Conservation (phyloP, 163 green algal species). For the Chlorella variabilis region DNA sequence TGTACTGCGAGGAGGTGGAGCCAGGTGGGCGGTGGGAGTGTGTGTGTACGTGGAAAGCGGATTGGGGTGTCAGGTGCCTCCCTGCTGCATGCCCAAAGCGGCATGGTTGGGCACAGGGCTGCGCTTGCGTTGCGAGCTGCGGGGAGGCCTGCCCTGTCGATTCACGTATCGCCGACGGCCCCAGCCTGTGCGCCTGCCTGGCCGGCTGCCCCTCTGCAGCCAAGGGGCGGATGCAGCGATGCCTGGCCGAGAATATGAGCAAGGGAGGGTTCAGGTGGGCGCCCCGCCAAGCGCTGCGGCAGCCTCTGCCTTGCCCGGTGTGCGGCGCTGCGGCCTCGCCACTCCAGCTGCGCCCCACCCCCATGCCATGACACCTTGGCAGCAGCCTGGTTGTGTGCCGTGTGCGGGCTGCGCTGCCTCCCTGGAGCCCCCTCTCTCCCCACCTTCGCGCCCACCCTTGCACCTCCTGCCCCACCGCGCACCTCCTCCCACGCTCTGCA, state of each 20-base stretch:
- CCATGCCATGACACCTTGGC: too few relatives aligned
- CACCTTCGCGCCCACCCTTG: neutral
- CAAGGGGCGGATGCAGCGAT: slow-evolving; percentile 82
- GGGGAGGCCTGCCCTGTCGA: neutral
- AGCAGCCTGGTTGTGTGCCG: too few relatives aligned
- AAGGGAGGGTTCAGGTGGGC: slow-evolving; percentile 78
- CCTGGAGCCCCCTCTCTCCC: neutral
- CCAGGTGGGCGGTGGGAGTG: slow-evolving; percentile 5
- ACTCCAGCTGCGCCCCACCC: too few relatives aligned
- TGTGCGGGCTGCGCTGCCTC: too few relatives aligned
- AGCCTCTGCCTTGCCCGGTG: too few relatives aligned
- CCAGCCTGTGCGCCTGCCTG: neutral
- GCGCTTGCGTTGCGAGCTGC: too few relatives aligned
- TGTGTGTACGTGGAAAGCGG: neutral
- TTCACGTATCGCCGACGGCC: neutral
- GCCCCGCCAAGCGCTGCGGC: neutral
- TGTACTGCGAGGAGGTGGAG: slow-evolving; percentile 72
- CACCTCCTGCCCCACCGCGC: too few relatives aligned
- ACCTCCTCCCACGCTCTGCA: neutral
- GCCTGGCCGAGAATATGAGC: slow-evolving; percentile 72
- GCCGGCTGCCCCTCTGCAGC: slow-evolving; percentile 50
- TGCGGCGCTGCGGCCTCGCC: too few relatives aligned
- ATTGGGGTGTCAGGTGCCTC: neutral
- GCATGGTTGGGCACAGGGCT: too few relatives aligned
- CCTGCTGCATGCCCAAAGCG: neutral